A percentile compares a stretch with the other conserved stretches of the same genome.
Evolutionary conservation across 2,329 filamentous ascomycete genomes (phyloP).

Genomic region (Cladosporium sp.): DNA sequence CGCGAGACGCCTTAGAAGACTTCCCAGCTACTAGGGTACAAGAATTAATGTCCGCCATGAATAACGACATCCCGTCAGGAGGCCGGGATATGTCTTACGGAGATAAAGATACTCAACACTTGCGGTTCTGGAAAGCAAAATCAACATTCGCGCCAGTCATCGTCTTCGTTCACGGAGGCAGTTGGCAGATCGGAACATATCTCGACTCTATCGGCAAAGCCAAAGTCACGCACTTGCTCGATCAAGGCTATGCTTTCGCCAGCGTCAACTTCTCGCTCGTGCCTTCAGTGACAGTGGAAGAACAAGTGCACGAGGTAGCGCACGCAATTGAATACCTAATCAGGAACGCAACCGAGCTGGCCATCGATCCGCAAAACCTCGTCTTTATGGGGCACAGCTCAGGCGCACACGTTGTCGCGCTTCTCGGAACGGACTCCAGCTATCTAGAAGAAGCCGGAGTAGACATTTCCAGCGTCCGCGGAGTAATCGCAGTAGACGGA

Average conservation of each 20-base stretch:
- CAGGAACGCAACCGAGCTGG: not conserved
- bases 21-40: not conserved
- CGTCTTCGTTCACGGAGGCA: not conserved
- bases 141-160: not conserved
- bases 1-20: not conserved
- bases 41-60: not conserved
- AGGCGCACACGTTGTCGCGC: not conserved
- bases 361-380: not conserved
- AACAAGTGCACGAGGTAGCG: not conserved
- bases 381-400: not conserved
- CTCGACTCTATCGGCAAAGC: not conserved
- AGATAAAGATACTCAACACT: not conserved
- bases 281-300: not conserved
- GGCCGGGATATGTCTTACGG: not conserved
- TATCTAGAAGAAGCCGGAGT: not conserved
- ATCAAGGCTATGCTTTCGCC: not conserved
- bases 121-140: not conserved
- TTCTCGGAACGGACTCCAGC: not conserved
- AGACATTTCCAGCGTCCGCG: not conserved
- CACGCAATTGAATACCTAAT: not conserved
- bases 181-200: not conserved
- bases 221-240: not conserved
- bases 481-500: not conserved
- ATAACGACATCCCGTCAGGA: not conserved
- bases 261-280: not conserved